A percentile compares a stretch with the other conserved stretches of the same genome.
These are phyloP conservation scores for Botrytis fabae DNA, from an alignment of 2,329 filamentous ascomycete genomes.

Conservation along the genomic window DNA sequence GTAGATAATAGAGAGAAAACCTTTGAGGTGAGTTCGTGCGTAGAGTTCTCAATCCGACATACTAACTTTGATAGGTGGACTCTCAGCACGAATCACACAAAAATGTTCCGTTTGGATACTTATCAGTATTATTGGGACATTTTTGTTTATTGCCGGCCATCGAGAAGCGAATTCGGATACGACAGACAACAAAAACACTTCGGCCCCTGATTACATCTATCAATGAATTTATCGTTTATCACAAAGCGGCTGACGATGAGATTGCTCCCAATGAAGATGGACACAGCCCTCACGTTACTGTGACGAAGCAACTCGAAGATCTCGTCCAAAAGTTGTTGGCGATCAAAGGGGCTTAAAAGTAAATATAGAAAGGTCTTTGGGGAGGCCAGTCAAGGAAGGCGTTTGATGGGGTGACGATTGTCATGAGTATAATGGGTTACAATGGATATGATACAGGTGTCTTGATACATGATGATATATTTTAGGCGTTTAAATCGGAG, in stretches of 20 bases:
- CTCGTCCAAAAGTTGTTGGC: constrained; percentile 31
- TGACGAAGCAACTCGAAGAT: constrained; percentile 41
- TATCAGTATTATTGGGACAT: constrained; percentile 81
- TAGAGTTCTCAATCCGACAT: neutral
- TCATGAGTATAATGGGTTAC: constrained; percentile 5
- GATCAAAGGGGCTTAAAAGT: constrained; percentile 8
- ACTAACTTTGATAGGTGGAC: constrained; percentile 53
- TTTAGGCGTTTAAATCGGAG: constrained; percentile 17
- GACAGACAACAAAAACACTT: constrained; percentile 50
- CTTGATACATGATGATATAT: constrained; percentile 17
- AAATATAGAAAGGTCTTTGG: neutral
- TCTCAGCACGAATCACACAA: constrained; percentile 73
- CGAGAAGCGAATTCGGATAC: constrained; percentile 45
- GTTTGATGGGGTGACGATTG: neutral
- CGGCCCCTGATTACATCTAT: constrained; percentile 55
- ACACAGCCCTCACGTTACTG: constrained; percentile 46
- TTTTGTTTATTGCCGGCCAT: constrained; percentile 61
- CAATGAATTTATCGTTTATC: constrained; percentile 61
- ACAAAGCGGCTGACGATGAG: constrained; percentile 57
- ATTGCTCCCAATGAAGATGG: constrained; percentile 48
- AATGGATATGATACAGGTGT: constrained; percentile 18
- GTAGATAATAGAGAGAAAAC: constrained; percentile 64
- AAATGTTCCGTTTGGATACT: constrained; percentile 83
- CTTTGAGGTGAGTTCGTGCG: constrained; percentile 59
- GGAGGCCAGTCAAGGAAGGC: neutral